Evolutionary conservation across 2,329 filamentous ascomycete genomes (phyloP).

Genomic region (Coleophoma crateriformis): DNA sequence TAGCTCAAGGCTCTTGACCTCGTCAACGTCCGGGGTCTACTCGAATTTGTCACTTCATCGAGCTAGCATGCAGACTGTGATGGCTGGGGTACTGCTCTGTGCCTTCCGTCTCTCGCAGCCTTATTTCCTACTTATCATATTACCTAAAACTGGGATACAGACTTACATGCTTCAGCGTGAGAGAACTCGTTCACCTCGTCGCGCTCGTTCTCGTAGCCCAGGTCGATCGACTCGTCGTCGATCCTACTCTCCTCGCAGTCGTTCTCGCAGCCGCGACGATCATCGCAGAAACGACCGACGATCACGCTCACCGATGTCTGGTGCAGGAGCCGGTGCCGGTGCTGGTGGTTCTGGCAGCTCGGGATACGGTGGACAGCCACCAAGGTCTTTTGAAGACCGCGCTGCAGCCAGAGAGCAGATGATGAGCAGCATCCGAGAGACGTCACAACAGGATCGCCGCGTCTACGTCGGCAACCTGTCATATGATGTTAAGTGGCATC

Average conservation of each 20-base stretch:
- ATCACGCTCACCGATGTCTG: slow-evolving; percentile 84
- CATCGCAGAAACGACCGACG: slow-evolving; percentile 70
- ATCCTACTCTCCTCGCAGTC: slow-evolving; percentile 74
- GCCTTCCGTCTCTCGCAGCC: neutral
- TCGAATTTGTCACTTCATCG: too few relatives aligned
- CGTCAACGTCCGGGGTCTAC: too few relatives aligned
- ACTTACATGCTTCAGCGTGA: slow-evolving; percentile 59
- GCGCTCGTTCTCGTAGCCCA: slow-evolving; percentile 79
- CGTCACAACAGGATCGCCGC: slow-evolving; percentile 95
- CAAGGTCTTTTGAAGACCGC: slow-evolving; percentile 80
- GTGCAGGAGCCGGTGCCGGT: slow-evolving; percentile 55
- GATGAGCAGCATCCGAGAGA: slow-evolving; percentile 91
- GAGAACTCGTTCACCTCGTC: slow-evolving; percentile 73
- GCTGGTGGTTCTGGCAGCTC: slow-evolving; percentile 66
- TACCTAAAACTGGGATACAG: slow-evolving; percentile 2
- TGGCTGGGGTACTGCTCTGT: too few relatives aligned
- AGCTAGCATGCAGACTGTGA: too few relatives aligned
- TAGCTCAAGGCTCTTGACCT: too few relatives aligned
- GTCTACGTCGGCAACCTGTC: slow-evolving; percentile 99
- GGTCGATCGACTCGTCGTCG: slow-evolving; percentile 63
- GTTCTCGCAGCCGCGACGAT: slow-evolving; percentile 73
- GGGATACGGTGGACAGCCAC: slow-evolving; percentile 59
- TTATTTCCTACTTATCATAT: neutral
- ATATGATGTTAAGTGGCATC: slow-evolving; percentile 99
- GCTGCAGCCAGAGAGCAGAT: slow-evolving; percentile 82